Evolutionary conservation across 345 rosid species (phyloP), one percentile per base, ranked within the genome.

Genomic region (Citrus unshiu): DNA sequence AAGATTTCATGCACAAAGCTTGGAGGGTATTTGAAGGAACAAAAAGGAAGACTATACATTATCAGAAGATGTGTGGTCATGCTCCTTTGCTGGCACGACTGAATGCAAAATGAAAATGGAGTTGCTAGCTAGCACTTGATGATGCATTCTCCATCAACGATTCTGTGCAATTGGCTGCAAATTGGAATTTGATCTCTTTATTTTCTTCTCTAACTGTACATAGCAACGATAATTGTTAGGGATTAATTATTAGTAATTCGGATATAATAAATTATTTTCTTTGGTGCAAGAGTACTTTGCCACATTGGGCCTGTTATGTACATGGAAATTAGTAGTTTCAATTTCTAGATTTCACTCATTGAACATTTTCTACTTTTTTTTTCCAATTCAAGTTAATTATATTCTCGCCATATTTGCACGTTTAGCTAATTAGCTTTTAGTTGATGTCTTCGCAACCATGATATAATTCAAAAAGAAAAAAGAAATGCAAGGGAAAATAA

Each of bases 41-140:
- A 93, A 66, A 90, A 86, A 76, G 95, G 92, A 76, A 89, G 94
- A 78, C 86, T 93, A 61, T 93, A 93, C 84, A 91, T 93, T 62
- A 89, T 93, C 39, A 86, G 89, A 75, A 86, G 92, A 87, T 93
- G 95, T 81, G 89, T 93, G 27, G 93, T 90, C 77, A 91, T 93
- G 89, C 95, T 93, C 70, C 84, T 93, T 66, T 93, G 97, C 61
- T 91, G 95, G 95, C 93, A 87, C 77, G 97, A 91, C 83, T 93
- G 75, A 81, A 43, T 60, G 37, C 37, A 37, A 16, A 27, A 40
- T 24, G 56, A 24, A 24, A 62, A 65, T 19, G 40, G n/a, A 65
- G n/a, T 18, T 32, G 19, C 51, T 3, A 13, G 51, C 51, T 3
- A 46, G 25, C 22, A 19, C 5, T 67, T 19, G 24, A 16, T 10